These are phyloP conservation scores for Nakataea oryzae DNA, from an alignment of 2,329 filamentous ascomycete species.

Conservation along the genomic window DNA sequence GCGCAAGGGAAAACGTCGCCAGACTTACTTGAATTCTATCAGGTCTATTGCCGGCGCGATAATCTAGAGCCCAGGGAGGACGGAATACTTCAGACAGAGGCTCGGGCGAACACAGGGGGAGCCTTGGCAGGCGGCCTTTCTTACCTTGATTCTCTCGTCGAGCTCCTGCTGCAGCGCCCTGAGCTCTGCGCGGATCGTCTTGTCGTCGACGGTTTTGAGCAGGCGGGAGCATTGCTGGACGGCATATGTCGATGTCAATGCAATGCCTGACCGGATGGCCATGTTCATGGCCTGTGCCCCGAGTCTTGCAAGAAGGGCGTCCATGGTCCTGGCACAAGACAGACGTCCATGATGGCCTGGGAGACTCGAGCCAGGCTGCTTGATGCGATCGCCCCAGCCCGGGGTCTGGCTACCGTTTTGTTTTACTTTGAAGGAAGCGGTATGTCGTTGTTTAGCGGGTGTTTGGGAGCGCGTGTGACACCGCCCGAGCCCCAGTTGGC, in stretches of 20 bases:
- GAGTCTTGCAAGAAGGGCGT: constrained; percentile 45
- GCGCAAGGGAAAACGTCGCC: no score
- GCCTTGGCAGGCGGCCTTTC: neutral
- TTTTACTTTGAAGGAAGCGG: neutral
- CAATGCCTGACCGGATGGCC: constrained; percentile 79
- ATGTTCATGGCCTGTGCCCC: constrained; percentile 76
- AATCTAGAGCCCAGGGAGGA: constrained; percentile 40
- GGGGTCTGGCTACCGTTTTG: neutral
- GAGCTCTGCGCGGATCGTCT: constrained; percentile 57
- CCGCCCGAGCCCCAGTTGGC: neutral
- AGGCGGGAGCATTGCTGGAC: constrained; percentile 70
- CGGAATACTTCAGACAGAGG: neutral
- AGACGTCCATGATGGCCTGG: constrained; percentile 4
- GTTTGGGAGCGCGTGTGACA: neutral
- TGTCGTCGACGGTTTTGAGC: constrained; percentile 66
- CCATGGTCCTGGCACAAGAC: constrained; percentile 46
- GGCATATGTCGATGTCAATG: constrained; percentile 78
- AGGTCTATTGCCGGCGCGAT: constrained; percentile 86
- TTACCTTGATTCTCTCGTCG: constrained; percentile 74
- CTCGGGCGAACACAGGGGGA: neutral
- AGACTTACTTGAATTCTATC: constrained; percentile 70
- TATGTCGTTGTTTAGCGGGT: neutral
- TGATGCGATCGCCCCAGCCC: neutral
- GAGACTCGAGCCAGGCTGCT: neutral
- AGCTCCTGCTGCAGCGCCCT: constrained; percentile 61